A percentile compares a stretch with the other conserved stretches of the same genome.
Evolutionary conservation across 805 yeast species (phyloP).

Genomic region (Teunomyces lycoperdinae): DNA sequence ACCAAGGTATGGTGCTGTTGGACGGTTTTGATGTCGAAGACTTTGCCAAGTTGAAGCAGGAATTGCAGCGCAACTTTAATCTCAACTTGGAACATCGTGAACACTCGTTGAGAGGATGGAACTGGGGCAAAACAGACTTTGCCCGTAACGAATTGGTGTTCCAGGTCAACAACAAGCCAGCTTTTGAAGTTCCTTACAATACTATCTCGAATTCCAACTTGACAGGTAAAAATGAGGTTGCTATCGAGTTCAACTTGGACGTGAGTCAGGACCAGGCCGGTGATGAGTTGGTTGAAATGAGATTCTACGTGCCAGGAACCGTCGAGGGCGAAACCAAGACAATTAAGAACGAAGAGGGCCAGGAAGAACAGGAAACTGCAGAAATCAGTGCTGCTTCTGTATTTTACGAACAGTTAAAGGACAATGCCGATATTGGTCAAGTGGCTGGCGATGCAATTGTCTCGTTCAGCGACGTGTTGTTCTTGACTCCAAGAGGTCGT

Average conservation of each 20-base stretch:
- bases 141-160: constrained; percentile 90
- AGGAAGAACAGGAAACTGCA: constrained; percentile 16
- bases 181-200: constrained; percentile 84
- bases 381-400: constrained; percentile 74
- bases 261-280: constrained; percentile 70
- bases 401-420: constrained; percentile 88
- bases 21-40: constrained; percentile 93
- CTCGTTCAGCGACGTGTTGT: constrained; percentile 84
- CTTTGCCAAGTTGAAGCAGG: constrained; percentile 75
- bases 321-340: constrained; percentile 48
- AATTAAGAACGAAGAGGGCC: constrained; percentile 21
- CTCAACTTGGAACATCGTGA: constrained; percentile 77
- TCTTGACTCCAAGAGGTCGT: constrained; percentile 97
- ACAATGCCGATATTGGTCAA: constrained; percentile 90
- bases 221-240: constrained; percentile 91
- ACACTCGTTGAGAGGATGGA: constrained; percentile 97
- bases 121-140: constrained; percentile 94
- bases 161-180: constrained; percentile 81
- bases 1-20: constrained; percentile 77
- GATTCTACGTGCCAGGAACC: constrained; percentile 90
- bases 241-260: constrained; percentile 73
- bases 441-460: constrained; percentile 94
- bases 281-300: constrained; percentile 92
- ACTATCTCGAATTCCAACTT: constrained; percentile 81
- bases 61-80: constrained; percentile 72